These are phyloP conservation scores for Cucurbita maxima DNA, from an alignment of 306 rosid species.

Conservation along the genomic window DNA sequence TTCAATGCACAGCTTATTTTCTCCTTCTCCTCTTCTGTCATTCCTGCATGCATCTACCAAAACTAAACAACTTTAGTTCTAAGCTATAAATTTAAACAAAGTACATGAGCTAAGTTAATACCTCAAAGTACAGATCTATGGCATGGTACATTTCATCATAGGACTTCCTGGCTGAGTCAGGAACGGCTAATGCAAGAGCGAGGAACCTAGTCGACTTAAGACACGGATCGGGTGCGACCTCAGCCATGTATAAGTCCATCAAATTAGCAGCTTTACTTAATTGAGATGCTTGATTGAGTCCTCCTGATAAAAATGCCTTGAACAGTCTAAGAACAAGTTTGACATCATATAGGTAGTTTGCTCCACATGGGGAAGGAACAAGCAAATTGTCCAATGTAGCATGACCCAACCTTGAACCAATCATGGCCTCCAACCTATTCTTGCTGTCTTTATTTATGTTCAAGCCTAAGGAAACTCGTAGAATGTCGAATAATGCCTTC, in stretches of 20 bases:
- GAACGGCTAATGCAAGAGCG: constrained; percentile 51
- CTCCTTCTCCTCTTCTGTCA: constrained; percentile 62
- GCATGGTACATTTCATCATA: constrained; percentile 72
- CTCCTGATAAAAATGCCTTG: constrained; percentile 40
- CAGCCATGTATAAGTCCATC: constrained; percentile 66
- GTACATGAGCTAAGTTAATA: background rate
- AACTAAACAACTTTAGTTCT: constrained; percentile 1
- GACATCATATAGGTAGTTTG: constrained; percentile 59
- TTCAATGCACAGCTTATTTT: constrained; percentile 52
- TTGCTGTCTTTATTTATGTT: constrained; percentile 43
- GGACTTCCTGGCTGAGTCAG: constrained; percentile 70
- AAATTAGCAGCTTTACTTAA: constrained; percentile 51
- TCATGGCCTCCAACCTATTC: constrained; percentile 68
- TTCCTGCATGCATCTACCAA: constrained; percentile 55
- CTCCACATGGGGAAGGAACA: constrained; percentile 71
- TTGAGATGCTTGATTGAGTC: constrained; percentile 12
- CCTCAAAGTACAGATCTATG: constrained; percentile 78
- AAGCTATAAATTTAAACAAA: background rate
- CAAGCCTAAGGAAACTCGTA: constrained; percentile 38
- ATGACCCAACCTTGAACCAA: constrained; percentile 68
- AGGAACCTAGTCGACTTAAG: constrained; percentile 59
- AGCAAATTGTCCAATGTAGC: constrained; percentile 74
- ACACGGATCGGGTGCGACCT: constrained; percentile 89
- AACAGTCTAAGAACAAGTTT: constrained; percentile 63
- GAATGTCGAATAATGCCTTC: constrained; percentile 61